A percentile compares a stretch with the other conserved stretches of the same genome.
These are phyloP conservation scores for Arthonia radiata DNA, from an alignment of 495 filamentous ascomycete genomes.

Conservation along the genomic window DNA sequence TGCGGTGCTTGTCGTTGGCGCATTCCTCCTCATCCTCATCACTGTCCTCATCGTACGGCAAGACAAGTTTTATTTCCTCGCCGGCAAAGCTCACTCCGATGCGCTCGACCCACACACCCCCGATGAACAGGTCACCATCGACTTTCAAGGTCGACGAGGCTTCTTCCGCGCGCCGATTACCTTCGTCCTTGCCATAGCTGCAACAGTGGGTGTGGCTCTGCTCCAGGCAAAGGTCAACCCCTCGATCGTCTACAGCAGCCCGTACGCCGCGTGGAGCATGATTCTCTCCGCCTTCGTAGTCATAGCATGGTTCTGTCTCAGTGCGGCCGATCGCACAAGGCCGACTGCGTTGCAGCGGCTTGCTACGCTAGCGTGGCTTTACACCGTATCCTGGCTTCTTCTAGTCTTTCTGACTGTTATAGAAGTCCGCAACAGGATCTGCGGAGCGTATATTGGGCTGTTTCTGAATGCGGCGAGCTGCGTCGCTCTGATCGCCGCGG, in stretches of 20 bases:
- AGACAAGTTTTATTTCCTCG: conserved; percentile 68
- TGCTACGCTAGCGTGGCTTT: conserved; percentile 69
- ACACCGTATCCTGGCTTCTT: conserved; percentile 41
- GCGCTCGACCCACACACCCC: conserved; percentile 16
- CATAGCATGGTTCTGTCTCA: conserved; percentile 60
- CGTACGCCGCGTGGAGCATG: conserved; percentile 58
- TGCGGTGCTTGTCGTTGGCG: conserved; percentile 51
- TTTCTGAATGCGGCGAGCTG: conserved; percentile 46
- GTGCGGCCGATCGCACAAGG: conserved; percentile 56
- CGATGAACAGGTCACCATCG: conserved; percentile 31
- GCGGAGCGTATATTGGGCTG: conserved; percentile 48
- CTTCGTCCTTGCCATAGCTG: conserved; percentile 38
- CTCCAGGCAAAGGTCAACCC: conserved; percentile 66
- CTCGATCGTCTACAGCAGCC: conserved; percentile 61
- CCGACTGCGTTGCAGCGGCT: conserved; percentile 66
- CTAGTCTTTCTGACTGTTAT: conserved; percentile 49
- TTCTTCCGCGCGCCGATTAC: conserved; percentile 67
- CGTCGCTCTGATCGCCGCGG: conserved; percentile 23
- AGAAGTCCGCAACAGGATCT: too few species aligned
- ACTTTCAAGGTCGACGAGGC: conserved; percentile 52
- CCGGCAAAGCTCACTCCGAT: conserved; percentile 29
- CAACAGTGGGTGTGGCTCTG: conserved; percentile 48
- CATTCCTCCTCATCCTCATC: conserved; percentile 41
- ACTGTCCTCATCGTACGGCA: conserved; percentile 37
- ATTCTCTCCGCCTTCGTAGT: conserved; percentile 62